Evolutionary conservation across 2,329 filamentous ascomycete genomes (phyloP), one percentile per base, ranked within the genome.

Genomic region (Penicillium sp.): DNA sequence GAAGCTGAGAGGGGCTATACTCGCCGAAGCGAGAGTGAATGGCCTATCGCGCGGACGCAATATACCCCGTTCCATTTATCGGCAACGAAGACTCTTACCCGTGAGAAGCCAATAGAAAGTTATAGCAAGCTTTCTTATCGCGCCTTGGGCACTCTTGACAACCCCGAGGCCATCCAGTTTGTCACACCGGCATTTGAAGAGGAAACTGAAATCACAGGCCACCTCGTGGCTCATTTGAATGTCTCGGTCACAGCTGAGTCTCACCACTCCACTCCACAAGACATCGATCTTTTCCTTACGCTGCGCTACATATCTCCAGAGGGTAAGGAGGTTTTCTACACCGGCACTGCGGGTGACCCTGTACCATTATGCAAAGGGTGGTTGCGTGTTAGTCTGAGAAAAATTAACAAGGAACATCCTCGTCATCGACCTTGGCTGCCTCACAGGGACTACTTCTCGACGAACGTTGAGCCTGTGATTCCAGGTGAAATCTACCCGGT

Each of bases 171-270:
- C 0, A 62, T 90, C 0, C 81, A 83, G 41, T 90, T 90, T 68
- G 77, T 74, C 1, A 87, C 83, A 0, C 55, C 76, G 0, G 74
- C 84, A 0, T 89, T 90, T 56, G 77, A 81, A n/a, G 58, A 76
- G 6, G 86, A 90, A 63, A 88, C 82, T 0, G 88, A 90, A 65
- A 84, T 91, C 52, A 90, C 88, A 0, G 88, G 88, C 0, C 86
- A 90, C 64, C 75, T 89, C 27, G 77, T 84, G 0, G 86, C 86
- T 0, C 86, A 85, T 60, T 76, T 91, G 4, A 84, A 86, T 58
- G 82, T 89, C 0, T 89, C 86, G 0, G 73, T 78, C 31, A 77
- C 72, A 3, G 68, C 78, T 1, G 65, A 77, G 10, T 31, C 29
- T 31, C 27, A 66, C 64, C 70, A 1, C 74, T 72, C 2, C 80